Percentiles rank a stretch among this genome's conserved stretches.
Conservation (phyloP, 2,329 filamentous ascomycete genomes). For the Hypoxylon sp. region DNA sequence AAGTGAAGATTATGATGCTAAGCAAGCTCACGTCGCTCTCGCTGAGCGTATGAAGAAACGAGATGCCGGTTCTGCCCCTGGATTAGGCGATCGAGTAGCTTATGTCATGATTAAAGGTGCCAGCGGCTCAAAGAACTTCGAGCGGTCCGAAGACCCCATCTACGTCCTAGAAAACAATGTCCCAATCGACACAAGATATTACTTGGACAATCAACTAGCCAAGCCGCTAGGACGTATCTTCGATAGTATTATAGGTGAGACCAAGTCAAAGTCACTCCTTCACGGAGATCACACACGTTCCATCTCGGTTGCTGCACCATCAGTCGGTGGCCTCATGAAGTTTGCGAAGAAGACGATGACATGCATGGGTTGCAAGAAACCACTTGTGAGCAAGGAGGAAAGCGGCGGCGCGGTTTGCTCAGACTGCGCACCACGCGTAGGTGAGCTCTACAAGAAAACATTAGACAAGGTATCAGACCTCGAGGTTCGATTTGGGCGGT, state of each 20-base stretch:
- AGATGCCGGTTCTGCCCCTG: conserved; percentile 93
- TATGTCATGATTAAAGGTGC: conserved; percentile 98
- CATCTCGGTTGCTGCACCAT: conserved; percentile 92
- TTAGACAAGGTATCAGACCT: conserved; percentile 90
- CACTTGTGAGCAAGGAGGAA: conserved; percentile 84
- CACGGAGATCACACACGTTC: conserved; percentile 95
- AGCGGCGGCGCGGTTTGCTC: conserved; percentile 88
- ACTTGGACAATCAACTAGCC: conserved; percentile 96
- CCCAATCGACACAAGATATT: conserved; percentile 98
- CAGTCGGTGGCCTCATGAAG: conserved; percentile 95
- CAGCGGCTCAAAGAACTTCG: conserved; percentile 92
- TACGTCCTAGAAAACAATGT: conserved; percentile 98
- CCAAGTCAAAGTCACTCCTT: conserved; percentile 87
- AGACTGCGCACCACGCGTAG: conserved; percentile 86
- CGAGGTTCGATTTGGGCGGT: conserved; percentile 89
- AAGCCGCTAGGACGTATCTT: conserved; percentile 97
- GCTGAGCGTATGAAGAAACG: conserved; percentile 97
- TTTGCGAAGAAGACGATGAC: conserved; percentile 98
- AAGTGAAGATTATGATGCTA: conserved; percentile 79
- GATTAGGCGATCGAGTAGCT: conserved; percentile 93
- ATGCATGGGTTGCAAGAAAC: conserved; percentile 99
- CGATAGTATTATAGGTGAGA: conserved; percentile 96
- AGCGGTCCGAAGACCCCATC: conserved; percentile 96
- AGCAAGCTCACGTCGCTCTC: conserved; percentile 96
- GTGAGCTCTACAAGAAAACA: conserved; percentile 94